Conservation (phyloP, 2,329 filamentous ascomycete species). For the Arthroderma sp. region DNA sequence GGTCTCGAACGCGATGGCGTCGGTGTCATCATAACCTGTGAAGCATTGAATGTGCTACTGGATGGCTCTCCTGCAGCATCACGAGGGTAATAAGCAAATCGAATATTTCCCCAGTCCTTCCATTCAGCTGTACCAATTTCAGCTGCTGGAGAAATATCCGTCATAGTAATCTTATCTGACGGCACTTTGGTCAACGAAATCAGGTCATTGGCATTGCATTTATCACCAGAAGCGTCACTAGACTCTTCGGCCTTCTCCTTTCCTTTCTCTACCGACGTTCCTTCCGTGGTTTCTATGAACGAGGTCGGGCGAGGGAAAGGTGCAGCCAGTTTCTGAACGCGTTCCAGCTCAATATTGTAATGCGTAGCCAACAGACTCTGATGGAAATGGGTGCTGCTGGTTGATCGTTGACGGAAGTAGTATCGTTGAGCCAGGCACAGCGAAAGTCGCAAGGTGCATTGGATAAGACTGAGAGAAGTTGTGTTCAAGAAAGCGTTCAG, state of each 20-base stretch:
- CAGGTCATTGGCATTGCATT: constrained; percentile 72
- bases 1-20: constrained; percentile 60
- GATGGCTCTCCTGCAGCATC: constrained; percentile 16
- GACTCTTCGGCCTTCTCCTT: constrained; percentile 55
- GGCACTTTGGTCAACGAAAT: constrained; percentile 56
- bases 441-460: constrained; percentile 64
- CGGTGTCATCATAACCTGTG: constrained; percentile 51
- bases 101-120: constrained; percentile 70
- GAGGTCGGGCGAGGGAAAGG: constrained; percentile 67
- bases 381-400: constrained; percentile 55
- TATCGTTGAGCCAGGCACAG: constrained; percentile 86
- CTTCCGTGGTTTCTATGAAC: constrained; percentile 36
- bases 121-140: constrained; percentile 38
- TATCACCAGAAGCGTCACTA: constrained; percentile 23
- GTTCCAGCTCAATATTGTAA: constrained; percentile 61
- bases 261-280: constrained; percentile 50
- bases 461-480: constrained; percentile 66
- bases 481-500: constrained; percentile 82
- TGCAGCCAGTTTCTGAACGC: constrained; percentile 68
- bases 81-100: constrained; percentile 62
- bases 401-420: constrained; percentile 65
- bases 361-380: constrained; percentile 69
- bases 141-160: constrained; percentile 21
- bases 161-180: constrained; percentile 22
- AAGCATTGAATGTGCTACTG: constrained; percentile 17